phyloP scores from a whole-genome alignment of 2,329 filamentous ascomycete species.

The Paracoccidioides brasiliensis region DNA sequence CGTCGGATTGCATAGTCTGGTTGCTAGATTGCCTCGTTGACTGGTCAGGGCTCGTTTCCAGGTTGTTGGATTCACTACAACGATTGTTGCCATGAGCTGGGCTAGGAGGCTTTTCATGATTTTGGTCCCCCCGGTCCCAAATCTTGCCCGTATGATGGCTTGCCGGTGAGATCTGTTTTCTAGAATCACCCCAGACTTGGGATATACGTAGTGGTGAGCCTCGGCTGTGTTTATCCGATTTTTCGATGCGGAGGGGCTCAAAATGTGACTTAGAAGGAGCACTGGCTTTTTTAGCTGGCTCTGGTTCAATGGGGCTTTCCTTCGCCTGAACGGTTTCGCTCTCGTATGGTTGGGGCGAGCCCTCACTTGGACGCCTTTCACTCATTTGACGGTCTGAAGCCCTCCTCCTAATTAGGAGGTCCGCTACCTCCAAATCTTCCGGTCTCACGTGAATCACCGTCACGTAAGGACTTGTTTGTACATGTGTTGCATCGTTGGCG shows the following conservation, averaged over 20 bases:
- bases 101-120: background rate
- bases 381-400: background rate
- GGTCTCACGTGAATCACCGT: background rate
- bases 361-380: background rate
- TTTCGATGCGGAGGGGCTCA: background rate
- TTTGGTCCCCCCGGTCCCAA: background rate
- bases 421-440: background rate
- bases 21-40: constrained; percentile 22
- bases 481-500: background rate
- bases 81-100: background rate
- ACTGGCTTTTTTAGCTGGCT: background rate
- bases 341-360: background rate
- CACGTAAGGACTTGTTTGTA: background rate
- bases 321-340: background rate
- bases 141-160: background rate
- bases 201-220: background rate
- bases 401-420: background rate
- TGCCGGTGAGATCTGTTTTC: background rate
- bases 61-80: background rate
- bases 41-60: constrained; percentile 1
- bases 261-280: background rate
- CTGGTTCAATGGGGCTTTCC: background rate
- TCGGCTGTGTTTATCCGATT: background rate
- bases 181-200: background rate
- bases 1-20: constrained; percentile 19